Conservation (phyloP, 495 filamentous ascomycete genomes). For the Tuber umbilicatum region DNA sequence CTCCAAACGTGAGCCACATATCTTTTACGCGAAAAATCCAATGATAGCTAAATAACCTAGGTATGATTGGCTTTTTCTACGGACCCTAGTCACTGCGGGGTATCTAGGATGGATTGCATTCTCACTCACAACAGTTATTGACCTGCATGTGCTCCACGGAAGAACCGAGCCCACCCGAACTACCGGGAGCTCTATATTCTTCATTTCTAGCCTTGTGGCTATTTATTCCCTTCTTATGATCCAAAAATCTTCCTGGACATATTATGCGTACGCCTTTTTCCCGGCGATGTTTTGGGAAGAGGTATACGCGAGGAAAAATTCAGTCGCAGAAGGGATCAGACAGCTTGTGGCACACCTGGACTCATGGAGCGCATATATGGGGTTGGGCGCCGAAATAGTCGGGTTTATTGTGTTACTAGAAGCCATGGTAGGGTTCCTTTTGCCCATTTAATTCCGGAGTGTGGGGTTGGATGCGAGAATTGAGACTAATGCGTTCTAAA, state of each 20-base stretch:
- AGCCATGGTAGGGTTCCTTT: constrained; percentile 60
- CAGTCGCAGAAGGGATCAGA: constrained; percentile 60
- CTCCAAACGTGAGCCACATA: constrained; percentile 61
- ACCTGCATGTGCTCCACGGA: constrained; percentile 79
- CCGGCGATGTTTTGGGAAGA: constrained; percentile 96
- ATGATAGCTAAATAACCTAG: background rate
- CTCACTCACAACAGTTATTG: constrained; percentile 83
- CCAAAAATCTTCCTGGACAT: constrained; percentile 72
- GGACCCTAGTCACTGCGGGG: constrained; percentile 84
- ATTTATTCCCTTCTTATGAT: constrained; percentile 73
- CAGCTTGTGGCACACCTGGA: constrained; percentile 63
- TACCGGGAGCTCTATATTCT: constrained; percentile 55
- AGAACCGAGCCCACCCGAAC: constrained; percentile 60
- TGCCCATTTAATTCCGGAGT: background rate
- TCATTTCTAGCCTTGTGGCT: constrained; percentile 65
- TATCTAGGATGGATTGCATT: constrained; percentile 97
- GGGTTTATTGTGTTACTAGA: constrained; percentile 68
- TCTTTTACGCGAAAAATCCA: background rate
- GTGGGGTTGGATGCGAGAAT: background rate
- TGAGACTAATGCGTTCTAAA: constrained; percentile 31
- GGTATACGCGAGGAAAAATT: constrained; percentile 70
- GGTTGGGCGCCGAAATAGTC: constrained; percentile 56
- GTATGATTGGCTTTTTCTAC: constrained; percentile 95
- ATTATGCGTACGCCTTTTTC: constrained; percentile 89
- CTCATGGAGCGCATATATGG: constrained; percentile 51